A percentile compares a stretch with the other conserved stretches of the same genome.
phyloP scores from a whole-genome alignment of 2,329 filamentous ascomycete species.

The Aspergillus aculeatinus region DNA sequence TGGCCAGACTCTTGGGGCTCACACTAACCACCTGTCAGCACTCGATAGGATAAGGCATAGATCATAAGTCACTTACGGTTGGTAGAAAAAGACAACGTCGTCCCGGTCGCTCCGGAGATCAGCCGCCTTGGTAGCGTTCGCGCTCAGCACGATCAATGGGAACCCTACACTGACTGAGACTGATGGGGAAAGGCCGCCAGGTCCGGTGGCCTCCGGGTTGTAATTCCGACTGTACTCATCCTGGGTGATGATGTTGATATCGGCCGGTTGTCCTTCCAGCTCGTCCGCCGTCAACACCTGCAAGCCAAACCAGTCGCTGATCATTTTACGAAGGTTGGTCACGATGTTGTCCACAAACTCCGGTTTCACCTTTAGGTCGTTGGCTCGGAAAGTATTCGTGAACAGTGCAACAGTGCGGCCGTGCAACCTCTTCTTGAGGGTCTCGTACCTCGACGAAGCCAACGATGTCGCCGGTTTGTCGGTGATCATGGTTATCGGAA shows the following conservation, averaged over 20 bases:
- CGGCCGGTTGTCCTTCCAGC: slow-evolving; percentile 7
- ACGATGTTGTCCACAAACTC: slow-evolving; percentile 16
- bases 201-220: slow-evolving; percentile 8
- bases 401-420: slow-evolving; percentile 21
- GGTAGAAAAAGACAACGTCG: slow-evolving; percentile 21
- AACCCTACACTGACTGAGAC: not conserved
- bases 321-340: slow-evolving; percentile 17
- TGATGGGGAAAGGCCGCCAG: not conserved
- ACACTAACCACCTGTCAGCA: slow-evolving; percentile 10
- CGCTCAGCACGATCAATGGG: slow-evolving; percentile 22
- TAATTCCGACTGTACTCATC: slow-evolving; percentile 21
- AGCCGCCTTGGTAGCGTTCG: slow-evolving; percentile 15
- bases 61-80: slow-evolving; percentile 11
- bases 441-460: not conserved
- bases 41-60: no score
- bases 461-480: not conserved
- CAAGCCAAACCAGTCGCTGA: slow-evolving; percentile 20
- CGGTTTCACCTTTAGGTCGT: slow-evolving; percentile 13
- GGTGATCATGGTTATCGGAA: slow-evolving; percentile 12
- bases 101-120: slow-evolving; percentile 16
- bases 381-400: slow-evolving; percentile 14
- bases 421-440: slow-evolving; percentile 10
- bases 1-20: slow-evolving; percentile 22
- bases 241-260: slow-evolving; percentile 23
- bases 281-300: slow-evolving; percentile 16